These are phyloP conservation scores for button mushroom (Agaricus bisporus) DNA, from an alignment of 768 basidiomycete genomes.

Conservation along the genomic window DNA sequence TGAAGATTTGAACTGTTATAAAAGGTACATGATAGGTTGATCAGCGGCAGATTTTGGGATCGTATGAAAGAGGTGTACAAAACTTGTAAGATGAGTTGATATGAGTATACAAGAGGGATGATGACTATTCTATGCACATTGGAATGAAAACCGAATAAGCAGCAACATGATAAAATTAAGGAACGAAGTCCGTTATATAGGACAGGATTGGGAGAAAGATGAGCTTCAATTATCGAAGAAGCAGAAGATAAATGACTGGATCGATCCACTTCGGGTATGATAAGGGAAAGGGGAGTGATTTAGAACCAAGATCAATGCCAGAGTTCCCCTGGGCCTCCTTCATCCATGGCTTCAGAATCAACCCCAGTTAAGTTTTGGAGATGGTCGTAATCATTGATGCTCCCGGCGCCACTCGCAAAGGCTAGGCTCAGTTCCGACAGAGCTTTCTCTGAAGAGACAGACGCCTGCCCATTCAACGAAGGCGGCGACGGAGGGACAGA, in stretches of 20 bases:
- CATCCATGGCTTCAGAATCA: slow-evolving; percentile 2
- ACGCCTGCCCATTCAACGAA: slow-evolving; percentile 26
- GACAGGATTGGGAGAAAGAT: not conserved
- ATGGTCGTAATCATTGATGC: slow-evolving; percentile 21
- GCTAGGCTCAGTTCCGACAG: slow-evolving; percentile 21
- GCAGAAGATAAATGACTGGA: not conserved
- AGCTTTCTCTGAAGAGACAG: slow-evolving; percentile 16
- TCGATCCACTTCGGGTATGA: not conserved
- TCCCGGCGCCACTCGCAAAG: slow-evolving; percentile 22
- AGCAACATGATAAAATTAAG: slow-evolving; percentile 3
- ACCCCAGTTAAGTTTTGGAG: not conserved
- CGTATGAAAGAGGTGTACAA: not conserved
- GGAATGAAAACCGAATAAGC: not conserved
- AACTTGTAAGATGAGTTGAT: slow-evolving; percentile 3
- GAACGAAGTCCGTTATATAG: not conserved
- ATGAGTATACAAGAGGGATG: slow-evolving; percentile 10
- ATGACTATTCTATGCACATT: not conserved
- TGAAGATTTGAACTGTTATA: not conserved
- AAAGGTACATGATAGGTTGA: not conserved
- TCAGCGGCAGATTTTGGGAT: not conserved
- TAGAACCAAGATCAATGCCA: slow-evolving; percentile 26
- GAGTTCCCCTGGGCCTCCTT: slow-evolving; percentile 47
- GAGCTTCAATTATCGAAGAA: slow-evolving; percentile 6
- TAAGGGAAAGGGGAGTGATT: not conserved
- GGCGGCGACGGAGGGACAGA: slow-evolving; percentile 12